phyloP scores from a whole-genome alignment of 2,329 filamentous ascomycete genomes.

The Microcera coccophila region DNA sequence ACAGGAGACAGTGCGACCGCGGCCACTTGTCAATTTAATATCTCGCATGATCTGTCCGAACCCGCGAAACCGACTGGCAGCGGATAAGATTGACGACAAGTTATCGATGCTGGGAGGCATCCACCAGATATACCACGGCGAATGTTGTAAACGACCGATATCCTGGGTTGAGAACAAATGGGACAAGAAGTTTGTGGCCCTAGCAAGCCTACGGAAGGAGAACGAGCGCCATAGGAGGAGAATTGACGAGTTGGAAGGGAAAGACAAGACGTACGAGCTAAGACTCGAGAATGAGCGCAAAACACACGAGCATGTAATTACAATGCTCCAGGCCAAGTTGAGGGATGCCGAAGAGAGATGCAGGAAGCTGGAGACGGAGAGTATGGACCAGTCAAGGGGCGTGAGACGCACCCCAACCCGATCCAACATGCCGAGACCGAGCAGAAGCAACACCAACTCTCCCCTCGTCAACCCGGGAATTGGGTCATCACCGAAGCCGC shows the following conservation, averaged over 20 bases:
- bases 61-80: constrained; percentile 31
- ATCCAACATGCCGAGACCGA: constrained; percentile 18
- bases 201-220: constrained; percentile 30
- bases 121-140: constrained; percentile 45
- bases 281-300: constrained; percentile 36
- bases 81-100: constrained; percentile 37
- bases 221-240: constrained; percentile 32
- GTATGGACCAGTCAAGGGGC: constrained; percentile 18
- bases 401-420: constrained; percentile 13
- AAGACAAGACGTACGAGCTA: constrained; percentile 38
- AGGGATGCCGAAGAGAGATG: constrained; percentile 34
- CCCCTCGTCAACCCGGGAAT: constrained; percentile 13
- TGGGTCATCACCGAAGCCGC: constrained; percentile 18
- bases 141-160: constrained; percentile 41
- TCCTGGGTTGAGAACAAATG: constrained; percentile 35
- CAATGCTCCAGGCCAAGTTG: constrained; percentile 33
- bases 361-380: constrained; percentile 27
- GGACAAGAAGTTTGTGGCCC: constrained; percentile 33
- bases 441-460: constrained; percentile 14
- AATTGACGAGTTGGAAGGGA: constrained; percentile 36
- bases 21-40: constrained; percentile 38
- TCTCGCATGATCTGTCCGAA: constrained; percentile 33
- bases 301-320: constrained; percentile 31
- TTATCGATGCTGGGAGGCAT: constrained; percentile 44
- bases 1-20: constrained; percentile 38